A percentile compares a stretch with the other conserved stretches of the same genome.
These are phyloP conservation scores for Harringtonia aguacate DNA, from an alignment of 2,329 filamentous ascomycete species.

Conservation along the genomic window DNA sequence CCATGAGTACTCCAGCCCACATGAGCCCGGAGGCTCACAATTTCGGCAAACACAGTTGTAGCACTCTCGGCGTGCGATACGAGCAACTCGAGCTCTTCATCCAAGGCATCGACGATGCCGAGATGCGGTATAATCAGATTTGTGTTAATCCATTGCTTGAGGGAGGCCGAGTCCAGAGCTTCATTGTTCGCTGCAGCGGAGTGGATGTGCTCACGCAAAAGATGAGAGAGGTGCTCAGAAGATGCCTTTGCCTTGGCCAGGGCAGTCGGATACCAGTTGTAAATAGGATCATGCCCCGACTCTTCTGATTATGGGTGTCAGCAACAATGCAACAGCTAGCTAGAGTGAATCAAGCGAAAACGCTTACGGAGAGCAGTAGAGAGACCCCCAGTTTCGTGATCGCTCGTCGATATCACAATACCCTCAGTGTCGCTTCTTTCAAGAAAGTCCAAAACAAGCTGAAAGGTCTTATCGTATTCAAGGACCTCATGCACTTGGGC, in stretches of 20 bases:
- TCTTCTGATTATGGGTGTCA: slow-evolving; percentile 34
- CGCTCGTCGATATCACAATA: slow-evolving; percentile 79
- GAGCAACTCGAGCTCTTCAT: slow-evolving; percentile 59
- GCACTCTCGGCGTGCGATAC: slow-evolving; percentile 45
- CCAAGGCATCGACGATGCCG: slow-evolving; percentile 63
- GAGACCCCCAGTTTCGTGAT: slow-evolving; percentile 92
- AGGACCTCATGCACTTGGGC: slow-evolving; percentile 85
- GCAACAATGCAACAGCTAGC: background rate
- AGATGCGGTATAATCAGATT: slow-evolving; percentile 59
- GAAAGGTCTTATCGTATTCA: slow-evolving; percentile 85
- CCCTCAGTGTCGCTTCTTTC: slow-evolving; percentile 61
- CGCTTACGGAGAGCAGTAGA: slow-evolving; percentile 63
- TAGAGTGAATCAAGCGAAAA: background rate
- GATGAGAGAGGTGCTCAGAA: slow-evolving; percentile 56
- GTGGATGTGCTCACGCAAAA: slow-evolving; percentile 51
- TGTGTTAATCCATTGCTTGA: slow-evolving; percentile 55
- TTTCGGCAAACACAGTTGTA: slow-evolving; percentile 59
- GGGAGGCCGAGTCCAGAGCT: slow-evolving; percentile 12
- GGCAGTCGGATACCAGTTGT: slow-evolving; percentile 71
- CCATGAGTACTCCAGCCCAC: slow-evolving; percentile 93
- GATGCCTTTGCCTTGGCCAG: slow-evolving; percentile 70
- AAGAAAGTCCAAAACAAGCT: slow-evolving; percentile 75
- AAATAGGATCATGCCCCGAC: slow-evolving; percentile 41
- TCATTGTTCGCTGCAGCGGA: slow-evolving; percentile 11
- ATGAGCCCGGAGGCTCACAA: slow-evolving; percentile 79